Evolutionary conservation across 2,329 filamentous ascomycete genomes (phyloP), one percentile per base, ranked within the genome.

Genomic region (Beauveria pseudobassiana): DNA sequence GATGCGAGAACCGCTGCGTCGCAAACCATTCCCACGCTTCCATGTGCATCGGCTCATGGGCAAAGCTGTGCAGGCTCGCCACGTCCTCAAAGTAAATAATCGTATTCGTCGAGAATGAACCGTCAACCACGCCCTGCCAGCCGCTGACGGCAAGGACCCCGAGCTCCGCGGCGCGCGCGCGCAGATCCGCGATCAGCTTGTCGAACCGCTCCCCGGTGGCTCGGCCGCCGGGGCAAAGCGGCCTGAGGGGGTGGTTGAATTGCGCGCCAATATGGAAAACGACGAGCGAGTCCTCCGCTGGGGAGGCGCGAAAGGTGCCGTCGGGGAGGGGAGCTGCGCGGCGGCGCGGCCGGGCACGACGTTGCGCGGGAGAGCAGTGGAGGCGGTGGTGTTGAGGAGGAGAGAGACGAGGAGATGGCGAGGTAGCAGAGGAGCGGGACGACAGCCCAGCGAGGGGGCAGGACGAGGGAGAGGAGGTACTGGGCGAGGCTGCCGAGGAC

Each of bases 41-140:
- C 14, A 77, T 74, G 66, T 86, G 83, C 9, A 78, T 61, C 7
- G 73, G 67, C 51, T 74, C 75, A 57, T 83, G 78, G 1, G 83
- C 82, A 64, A 82, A 86, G 18, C 69, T 70, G 67, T 85, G 77
- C 18, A 86, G 67, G 16, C 76, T 75, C 46, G 79, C 79, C 18
- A 79, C 62, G 60, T 75, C 72, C 42, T 75, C 73, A 70, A 85
- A 86, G 73, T 84, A 85, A 67, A 76, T 77, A 40, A 81, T 73
- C 3, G 67, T 66, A 63, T 81, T 64, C 8, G 78, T 76, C 64
- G 76, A 77, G 59, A 76, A 72, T 16, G 75, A 74, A 3, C 65
- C 63, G 40, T 74, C 71, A 26, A 76, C 73, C 14, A 70, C 68
- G n/a, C 63, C 72, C 2, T 70, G 71, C 74, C 78, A 84, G 14